phyloP scores from a whole-genome alignment of 208 protist species.

The Polymyxa betae region DNA sequence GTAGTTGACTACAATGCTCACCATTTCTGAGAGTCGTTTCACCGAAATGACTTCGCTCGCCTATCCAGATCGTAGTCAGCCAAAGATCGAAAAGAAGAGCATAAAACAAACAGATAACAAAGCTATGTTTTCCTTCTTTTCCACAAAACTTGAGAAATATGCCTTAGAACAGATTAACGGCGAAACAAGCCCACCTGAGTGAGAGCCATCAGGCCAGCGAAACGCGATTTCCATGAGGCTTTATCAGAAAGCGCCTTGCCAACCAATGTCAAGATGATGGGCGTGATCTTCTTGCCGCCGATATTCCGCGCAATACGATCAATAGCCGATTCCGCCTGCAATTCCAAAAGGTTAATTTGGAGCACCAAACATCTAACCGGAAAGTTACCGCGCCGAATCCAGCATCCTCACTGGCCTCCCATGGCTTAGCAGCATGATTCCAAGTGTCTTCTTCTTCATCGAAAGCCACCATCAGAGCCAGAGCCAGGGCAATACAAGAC shows the following conservation, averaged over 20 bases:
- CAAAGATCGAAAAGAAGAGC: too few species aligned
- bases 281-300: slow-evolving; percentile 74
- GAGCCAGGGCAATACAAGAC: slow-evolving; percentile 69
- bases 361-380: not conserved
- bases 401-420: slow-evolving; percentile 11
- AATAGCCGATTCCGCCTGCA: slow-evolving; percentile 72
- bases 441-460: slow-evolving; percentile 66
- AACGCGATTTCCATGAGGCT: slow-evolving; percentile 76
- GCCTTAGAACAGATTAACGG: not conserved
- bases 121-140: too few species aligned
- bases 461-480: slow-evolving; percentile 75
- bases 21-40: slow-evolving; percentile 68
- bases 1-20: slow-evolving; percentile 60
- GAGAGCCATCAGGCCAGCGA: slow-evolving; percentile 76
- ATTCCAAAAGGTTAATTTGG: not conserved
- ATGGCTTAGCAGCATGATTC: not conserved
- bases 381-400: slow-evolving; percentile 61
- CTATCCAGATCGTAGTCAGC: too few species aligned
- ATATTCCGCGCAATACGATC: slow-evolving; percentile 75
- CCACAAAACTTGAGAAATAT: too few species aligned
- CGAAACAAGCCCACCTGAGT: slow-evolving; percentile 61
- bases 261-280: slow-evolving; percentile 68
- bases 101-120: too few species aligned
- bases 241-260: slow-evolving; percentile 7
- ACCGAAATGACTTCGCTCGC: slow-evolving; percentile 72